Conservation (phyloP, 2,329 filamentous ascomycete species). For the Botrytis cinerea region DNA sequence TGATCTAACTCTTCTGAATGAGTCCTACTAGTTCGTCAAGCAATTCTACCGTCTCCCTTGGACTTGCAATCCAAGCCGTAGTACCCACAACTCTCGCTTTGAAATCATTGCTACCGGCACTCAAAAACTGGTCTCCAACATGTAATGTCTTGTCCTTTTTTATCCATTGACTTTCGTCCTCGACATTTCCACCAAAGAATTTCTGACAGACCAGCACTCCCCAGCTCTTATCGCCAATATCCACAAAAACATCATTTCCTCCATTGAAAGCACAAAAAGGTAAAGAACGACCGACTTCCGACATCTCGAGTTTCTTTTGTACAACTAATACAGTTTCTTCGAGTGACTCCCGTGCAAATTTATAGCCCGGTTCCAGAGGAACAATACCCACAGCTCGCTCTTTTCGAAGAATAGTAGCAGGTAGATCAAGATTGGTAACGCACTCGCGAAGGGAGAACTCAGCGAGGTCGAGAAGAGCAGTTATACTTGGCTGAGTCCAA, state of each 20-base stretch:
- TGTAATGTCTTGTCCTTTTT: constrained; percentile 80
- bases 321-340: constrained; percentile 96
- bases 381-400: constrained; percentile 82
- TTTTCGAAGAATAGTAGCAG: constrained; percentile 81
- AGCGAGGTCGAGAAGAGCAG: constrained; percentile 81
- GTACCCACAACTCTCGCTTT: constrained; percentile 90
- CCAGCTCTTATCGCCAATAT: constrained; percentile 98
- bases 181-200: constrained; percentile 67
- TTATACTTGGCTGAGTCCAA: constrained; percentile 78
- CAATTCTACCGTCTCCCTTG: constrained; percentile 83
- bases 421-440: constrained; percentile 74
- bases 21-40: constrained; percentile 76
- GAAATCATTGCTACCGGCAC: constrained; percentile 94
- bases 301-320: constrained; percentile 87
- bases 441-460: constrained; percentile 83
- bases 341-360: constrained; percentile 82
- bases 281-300: constrained; percentile 63
- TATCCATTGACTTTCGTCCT: constrained; percentile 47
- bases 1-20: constrained; percentile 26
- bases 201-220: constrained; percentile 90
- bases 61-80: constrained; percentile 95
- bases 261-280: constrained; percentile 99
- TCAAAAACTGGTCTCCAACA: constrained; percentile 95
- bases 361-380: constrained; percentile 61
- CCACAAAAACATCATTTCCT: constrained; percentile 95